A percentile compares a stretch with the other conserved stretches of the same genome.
These are phyloP conservation scores for Sordariomycetes sp. DNA, from an alignment of 2,329 filamentous ascomycete genomes.

Conservation along the genomic window DNA sequence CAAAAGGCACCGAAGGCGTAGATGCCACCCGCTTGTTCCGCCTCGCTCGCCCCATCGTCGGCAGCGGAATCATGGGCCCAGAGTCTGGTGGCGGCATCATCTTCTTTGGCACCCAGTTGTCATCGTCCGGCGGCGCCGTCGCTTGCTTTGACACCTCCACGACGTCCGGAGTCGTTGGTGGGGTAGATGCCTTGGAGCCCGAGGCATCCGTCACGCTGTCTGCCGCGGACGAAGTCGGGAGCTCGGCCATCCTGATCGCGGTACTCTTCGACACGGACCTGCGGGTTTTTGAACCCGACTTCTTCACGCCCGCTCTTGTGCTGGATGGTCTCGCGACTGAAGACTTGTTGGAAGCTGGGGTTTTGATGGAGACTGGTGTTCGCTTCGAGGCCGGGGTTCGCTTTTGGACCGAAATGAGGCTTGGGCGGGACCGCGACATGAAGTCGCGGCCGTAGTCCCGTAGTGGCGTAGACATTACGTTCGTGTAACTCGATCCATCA, in stretches of 20 bases:
- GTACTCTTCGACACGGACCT: background rate
- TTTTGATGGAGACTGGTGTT: background rate
- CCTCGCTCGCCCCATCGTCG: too few relatives aligned
- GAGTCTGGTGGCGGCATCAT: background rate
- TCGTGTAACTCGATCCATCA: background rate
- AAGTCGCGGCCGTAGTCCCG: background rate
- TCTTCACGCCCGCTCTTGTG: background rate
- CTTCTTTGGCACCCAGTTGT: background rate
- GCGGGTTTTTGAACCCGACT: background rate
- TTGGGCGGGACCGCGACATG: background rate
- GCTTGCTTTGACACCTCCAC: background rate
- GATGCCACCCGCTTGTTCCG: too few relatives aligned
- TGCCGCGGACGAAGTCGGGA: background rate
- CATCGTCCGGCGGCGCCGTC: background rate
- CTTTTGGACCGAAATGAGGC: background rate
- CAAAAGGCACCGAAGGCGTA: too few relatives aligned
- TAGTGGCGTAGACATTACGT: constrained; percentile 1
- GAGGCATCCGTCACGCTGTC: background rate
- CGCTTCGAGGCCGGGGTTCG: background rate
- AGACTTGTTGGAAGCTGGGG: background rate
- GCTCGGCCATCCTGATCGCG: background rate
- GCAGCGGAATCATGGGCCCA: too few relatives aligned
- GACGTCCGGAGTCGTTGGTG: background rate
- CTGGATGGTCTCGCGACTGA: too few relatives aligned
- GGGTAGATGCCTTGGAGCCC: background rate